Evolutionary conservation across 1,284 basidiomycete species (phyloP).

Genomic region (Pyrrhoderma noxium): DNA sequence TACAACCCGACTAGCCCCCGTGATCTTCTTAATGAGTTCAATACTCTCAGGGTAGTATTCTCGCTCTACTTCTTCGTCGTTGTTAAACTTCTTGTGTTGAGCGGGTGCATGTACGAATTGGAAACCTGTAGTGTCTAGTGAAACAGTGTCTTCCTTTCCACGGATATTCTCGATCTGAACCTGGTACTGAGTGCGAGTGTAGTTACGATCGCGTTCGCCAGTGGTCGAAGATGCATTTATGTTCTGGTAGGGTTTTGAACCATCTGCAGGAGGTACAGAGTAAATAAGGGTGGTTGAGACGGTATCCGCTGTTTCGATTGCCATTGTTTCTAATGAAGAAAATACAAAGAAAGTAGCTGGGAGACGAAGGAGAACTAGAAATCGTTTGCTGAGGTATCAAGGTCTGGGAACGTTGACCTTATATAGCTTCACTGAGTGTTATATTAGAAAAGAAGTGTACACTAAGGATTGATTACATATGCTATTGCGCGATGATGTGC

Average conservation of each 20-base stretch:
- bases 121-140: slow-evolving; percentile 52
- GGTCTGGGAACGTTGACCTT: too few relatives aligned
- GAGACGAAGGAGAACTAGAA: too few relatives aligned
- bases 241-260: slow-evolving; percentile 21
- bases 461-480: too few relatives aligned
- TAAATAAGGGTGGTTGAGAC: slow-evolving; percentile 19
- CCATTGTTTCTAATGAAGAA: background rate
- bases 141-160: slow-evolving; percentile 40
- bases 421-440: too few relatives aligned
- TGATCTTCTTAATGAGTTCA: slow-evolving; percentile 50
- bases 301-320: slow-evolving; percentile 5
- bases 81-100: slow-evolving; percentile 36
- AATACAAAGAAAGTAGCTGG: too few relatives aligned
- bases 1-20: slow-evolving; percentile 51
- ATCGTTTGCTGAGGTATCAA: too few relatives aligned
- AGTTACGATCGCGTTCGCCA: slow-evolving; percentile 12
- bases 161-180: slow-evolving; percentile 49
- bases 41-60: slow-evolving; percentile 57
- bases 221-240: slow-evolving; percentile 16
- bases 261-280: slow-evolving; percentile 20
- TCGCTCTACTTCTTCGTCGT: slow-evolving; percentile 41
- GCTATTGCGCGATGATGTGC: too few relatives aligned
- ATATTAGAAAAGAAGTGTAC: too few relatives aligned
- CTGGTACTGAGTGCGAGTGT: slow-evolving; percentile 18
- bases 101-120: slow-evolving; percentile 38